These are phyloP conservation scores for Epithele typhae DNA, from an alignment of 768 basidiomycete species.

Conservation along the genomic window DNA sequence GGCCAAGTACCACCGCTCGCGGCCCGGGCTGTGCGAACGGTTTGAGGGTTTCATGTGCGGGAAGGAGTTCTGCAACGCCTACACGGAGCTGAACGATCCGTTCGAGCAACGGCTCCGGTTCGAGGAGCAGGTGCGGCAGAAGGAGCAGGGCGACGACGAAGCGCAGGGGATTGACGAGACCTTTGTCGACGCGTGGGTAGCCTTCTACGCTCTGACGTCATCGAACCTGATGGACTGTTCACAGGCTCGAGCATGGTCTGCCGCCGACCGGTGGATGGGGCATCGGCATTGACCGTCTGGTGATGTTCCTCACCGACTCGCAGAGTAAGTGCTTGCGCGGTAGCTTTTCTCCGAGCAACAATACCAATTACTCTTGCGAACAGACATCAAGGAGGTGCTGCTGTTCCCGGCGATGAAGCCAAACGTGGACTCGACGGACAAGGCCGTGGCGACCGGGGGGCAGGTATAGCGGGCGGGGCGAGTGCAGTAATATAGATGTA, in stretches of 20 bases:
- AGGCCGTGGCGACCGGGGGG: slow-evolving; percentile 27
- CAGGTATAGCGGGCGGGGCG: too few species aligned
- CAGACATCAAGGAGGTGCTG: slow-evolving; percentile 95
- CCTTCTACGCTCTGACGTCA: not conserved
- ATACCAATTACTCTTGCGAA: slow-evolving; percentile 8
- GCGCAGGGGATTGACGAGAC: slow-evolving; percentile 97
- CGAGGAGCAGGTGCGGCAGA: slow-evolving; percentile 93
- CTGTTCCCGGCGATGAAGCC: slow-evolving; percentile 99
- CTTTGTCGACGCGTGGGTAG: slow-evolving; percentile 83
- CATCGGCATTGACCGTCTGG: slow-evolving; percentile 89
- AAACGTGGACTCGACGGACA: slow-evolving; percentile 42
- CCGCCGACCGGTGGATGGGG: slow-evolving; percentile 99
- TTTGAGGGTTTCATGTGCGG: slow-evolving; percentile 99
- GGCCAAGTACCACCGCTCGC: slow-evolving; percentile 97
- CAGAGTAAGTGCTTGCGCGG: slow-evolving; percentile 60
- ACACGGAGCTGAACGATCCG: slow-evolving; percentile 99
- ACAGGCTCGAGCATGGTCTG: slow-evolving; percentile 90
- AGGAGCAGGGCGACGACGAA: slow-evolving; percentile 96
- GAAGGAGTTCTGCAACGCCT: slow-evolving; percentile 98
- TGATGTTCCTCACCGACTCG: slow-evolving; percentile 99
- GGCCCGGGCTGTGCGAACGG: slow-evolving; percentile 95
- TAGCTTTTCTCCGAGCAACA: not conserved
- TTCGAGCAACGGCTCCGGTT: slow-evolving; percentile 95
- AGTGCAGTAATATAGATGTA: slow-evolving; percentile 6
- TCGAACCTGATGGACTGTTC: slow-evolving; percentile 5